phyloP scores from a whole-genome alignment of 108 stramenopile species.

The Nannochloropsis salina region DNA sequence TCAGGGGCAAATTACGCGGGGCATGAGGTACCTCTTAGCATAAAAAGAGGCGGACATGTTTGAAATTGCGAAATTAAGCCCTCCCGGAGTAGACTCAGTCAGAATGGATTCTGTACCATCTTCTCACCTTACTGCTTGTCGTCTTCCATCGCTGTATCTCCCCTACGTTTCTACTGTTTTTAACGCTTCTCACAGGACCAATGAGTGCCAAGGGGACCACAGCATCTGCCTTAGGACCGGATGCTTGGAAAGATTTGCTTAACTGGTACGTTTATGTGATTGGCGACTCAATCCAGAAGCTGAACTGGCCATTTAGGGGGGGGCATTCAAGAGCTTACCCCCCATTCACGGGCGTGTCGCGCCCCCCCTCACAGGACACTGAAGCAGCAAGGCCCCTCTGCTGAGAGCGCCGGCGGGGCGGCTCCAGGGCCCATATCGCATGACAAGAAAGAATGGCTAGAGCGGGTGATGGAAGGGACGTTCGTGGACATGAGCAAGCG shows the following conservation, averaged over 20 bases:
- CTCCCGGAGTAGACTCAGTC: no score
- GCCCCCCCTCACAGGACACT: neutral
- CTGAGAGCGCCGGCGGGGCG: neutral
- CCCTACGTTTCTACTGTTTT: no score
- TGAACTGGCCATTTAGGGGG: no score
- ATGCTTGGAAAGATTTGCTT: slow-evolving; percentile 16
- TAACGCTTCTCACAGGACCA: neutral
- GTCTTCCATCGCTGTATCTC: no score
- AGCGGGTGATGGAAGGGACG: neutral
- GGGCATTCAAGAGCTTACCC: no score
- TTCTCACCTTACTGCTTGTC: no score
- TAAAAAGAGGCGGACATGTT: no score
- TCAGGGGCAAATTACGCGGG: no score
- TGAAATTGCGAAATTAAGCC: no score
- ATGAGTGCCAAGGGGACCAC: neutral
- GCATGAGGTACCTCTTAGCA: no score
- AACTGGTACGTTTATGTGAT: neutral
- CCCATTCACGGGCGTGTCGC: neutral
- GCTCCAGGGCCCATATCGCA: neutral
- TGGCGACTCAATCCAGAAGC: no score
- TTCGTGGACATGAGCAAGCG: slow-evolving; percentile 6
- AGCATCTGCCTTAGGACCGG: neutral
- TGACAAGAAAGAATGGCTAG: neutral
- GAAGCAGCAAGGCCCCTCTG: neutral
- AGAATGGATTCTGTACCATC: no score